Evolutionary conservation across 257 asterid species (phyloP).

Genomic region (Ballota nigra): DNA sequence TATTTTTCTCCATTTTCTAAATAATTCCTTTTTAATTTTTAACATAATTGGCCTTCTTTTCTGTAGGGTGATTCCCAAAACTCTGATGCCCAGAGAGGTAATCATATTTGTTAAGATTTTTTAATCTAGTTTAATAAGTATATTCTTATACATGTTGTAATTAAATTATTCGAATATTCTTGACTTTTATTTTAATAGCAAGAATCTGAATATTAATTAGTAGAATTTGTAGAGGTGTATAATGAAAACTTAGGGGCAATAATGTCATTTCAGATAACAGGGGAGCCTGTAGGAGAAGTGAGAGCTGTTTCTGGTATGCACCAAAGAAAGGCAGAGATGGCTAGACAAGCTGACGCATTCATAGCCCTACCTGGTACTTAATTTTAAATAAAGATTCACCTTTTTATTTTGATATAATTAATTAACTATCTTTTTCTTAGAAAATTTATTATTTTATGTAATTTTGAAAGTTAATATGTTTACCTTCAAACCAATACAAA

Average conservation of each 20-base stretch:
- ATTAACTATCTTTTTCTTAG: too few relatives aligned
- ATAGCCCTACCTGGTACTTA: constrained; percentile 81
- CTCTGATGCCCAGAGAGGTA: constrained; percentile 98
- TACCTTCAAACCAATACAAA: too few relatives aligned
- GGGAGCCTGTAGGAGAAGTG: constrained; percentile 92
- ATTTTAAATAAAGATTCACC: neutral
- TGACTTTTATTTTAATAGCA: neutral
- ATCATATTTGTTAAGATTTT: neutral
- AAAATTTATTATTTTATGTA: too few relatives aligned
- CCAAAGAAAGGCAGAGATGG: constrained; percentile 97
- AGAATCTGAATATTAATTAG: neutral
- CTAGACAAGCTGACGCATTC: constrained; percentile 91
- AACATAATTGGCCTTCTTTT: neutral
- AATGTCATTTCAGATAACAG: constrained; percentile 63
- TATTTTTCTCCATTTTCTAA: neutral
- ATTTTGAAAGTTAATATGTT: too few relatives aligned
- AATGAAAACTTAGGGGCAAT: neutral
- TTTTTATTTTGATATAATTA: neutral
- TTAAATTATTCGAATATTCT: neutral
- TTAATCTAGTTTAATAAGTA: neutral
- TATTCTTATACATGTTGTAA: neutral
- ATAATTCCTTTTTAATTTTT: neutral
- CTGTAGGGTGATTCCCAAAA: constrained; percentile 83
- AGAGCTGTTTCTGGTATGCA: constrained; percentile 90
- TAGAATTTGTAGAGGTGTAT: too few relatives aligned